phyloP scores from a whole-genome alignment of 2,329 filamentous ascomycete genomes.

The Didymella lethalis region DNA sequence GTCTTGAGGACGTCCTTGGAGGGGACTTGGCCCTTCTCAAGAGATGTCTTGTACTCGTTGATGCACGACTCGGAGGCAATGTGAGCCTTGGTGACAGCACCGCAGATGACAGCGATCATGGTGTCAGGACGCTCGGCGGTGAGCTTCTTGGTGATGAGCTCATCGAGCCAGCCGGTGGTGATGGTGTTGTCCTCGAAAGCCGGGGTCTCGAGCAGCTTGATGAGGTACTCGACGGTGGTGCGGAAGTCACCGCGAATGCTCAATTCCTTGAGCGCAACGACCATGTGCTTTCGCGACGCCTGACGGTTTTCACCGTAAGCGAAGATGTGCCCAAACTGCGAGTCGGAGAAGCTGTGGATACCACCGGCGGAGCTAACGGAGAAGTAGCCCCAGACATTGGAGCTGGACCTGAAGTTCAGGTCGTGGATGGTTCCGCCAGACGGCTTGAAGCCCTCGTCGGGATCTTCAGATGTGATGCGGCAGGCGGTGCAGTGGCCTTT shows the following conservation, averaged over 20 bases:
- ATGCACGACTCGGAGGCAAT: conserved; percentile 91
- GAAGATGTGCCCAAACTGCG: conserved; percentile 99
- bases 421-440: conserved; percentile 99
- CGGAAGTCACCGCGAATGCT: conserved; percentile 99
- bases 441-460: conserved; percentile 98
- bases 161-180: conserved; percentile 97
- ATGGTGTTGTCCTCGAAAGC: conserved; percentile 99
- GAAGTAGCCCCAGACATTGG: conserved; percentile 99
- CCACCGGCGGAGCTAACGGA: conserved; percentile 95
- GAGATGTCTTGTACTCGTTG: conserved; percentile 81
- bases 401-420: conserved; percentile 97
- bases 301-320: conserved; percentile 97
- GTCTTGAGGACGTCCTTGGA: conserved; percentile 97
- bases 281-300: conserved; percentile 98
- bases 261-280: conserved; percentile 95
- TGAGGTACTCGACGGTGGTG: conserved; percentile 97
- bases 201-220: conserved; percentile 97
- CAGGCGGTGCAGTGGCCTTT: conserved; percentile 98
- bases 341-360: conserved; percentile 99
- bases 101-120: conserved; percentile 92
- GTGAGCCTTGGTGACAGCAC: conserved; percentile 93
- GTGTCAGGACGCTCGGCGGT: conserved; percentile 95
- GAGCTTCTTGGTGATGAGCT: conserved; percentile 96
- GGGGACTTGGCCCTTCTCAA: conserved; percentile 97
- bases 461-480: conserved; percentile 98